Percentiles rank a stretch among this genome's conserved stretches.
These are phyloP conservation scores for Mercurialis annua DNA, from an alignment of 345 rosid genomes.

Conservation along the genomic window DNA sequence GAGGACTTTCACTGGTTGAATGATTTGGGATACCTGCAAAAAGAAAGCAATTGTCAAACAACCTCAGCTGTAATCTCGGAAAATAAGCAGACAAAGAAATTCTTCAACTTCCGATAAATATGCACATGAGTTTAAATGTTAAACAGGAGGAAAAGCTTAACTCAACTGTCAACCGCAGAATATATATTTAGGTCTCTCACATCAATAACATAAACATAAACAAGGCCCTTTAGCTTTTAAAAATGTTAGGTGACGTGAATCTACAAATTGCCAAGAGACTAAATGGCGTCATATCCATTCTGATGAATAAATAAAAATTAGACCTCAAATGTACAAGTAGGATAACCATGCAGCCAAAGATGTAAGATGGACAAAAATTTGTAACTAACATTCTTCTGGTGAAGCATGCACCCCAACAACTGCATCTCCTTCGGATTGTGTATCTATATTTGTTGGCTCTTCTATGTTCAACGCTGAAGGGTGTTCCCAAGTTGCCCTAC, in stretches of 20 bases:
- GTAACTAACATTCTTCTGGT: conserved; percentile 52
- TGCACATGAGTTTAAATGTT: not conserved
- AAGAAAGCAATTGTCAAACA: conserved; percentile 18
- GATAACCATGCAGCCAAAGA: not conserved
- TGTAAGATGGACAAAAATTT: not conserved
- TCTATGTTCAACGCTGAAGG: conserved; percentile 33
- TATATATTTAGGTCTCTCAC: not conserved
- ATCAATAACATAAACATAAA: not conserved
- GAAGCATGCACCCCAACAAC: conserved; percentile 23
- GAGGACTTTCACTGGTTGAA: conserved; percentile 36
- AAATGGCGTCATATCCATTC: too few species aligned
- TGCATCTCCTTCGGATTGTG: conserved; percentile 31
- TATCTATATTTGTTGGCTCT: conserved; percentile 32
- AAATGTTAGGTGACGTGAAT: not conserved
- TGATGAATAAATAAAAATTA: not conserved
- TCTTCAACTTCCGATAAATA: too few species aligned
- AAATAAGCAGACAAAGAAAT: conserved; percentile 2
- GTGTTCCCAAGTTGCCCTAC: conserved; percentile 49
- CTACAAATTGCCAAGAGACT: not conserved
- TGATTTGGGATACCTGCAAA: conserved; percentile 43
- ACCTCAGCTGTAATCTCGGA: not conserved
- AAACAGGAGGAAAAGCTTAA: not conserved
- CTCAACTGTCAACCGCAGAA: not conserved
- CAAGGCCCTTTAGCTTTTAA: not conserved
- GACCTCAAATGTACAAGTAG: not conserved